A percentile compares a stretch with the other conserved stretches of the same genome.
phyloP scores from a whole-genome alignment of 2,329 filamentous ascomycete genomes.

The Emergomyces africanus region DNA sequence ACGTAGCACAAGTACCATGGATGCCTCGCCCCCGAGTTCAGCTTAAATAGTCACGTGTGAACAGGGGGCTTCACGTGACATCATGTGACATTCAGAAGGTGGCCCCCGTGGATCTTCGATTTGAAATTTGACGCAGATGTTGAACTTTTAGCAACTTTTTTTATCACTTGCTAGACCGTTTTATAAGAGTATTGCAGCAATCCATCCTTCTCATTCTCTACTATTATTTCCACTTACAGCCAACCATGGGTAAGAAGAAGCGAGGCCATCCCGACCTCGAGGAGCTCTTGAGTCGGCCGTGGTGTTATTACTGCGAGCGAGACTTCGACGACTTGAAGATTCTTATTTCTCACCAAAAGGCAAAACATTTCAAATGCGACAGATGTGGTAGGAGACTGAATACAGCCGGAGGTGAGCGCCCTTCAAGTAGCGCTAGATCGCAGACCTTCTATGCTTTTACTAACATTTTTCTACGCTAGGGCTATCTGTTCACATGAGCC shows the following conservation, averaged over 20 bases:
- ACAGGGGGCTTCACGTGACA: too few relatives aligned
- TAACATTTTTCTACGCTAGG: constrained; percentile 39
- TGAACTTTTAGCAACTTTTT: not conserved
- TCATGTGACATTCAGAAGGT: too few relatives aligned
- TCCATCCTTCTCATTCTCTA: not conserved
- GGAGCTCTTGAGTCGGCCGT: constrained; percentile 72
- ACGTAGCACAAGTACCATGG: too few relatives aligned
- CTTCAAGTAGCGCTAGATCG: not conserved
- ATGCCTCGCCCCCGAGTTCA: not conserved
- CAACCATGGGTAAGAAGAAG: constrained; percentile 74
- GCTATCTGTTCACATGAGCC: constrained; percentile 92
- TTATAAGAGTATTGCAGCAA: not conserved
- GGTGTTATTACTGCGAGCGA: constrained; percentile 99
- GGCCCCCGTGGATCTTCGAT: too few relatives aligned
- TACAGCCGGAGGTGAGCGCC: constrained; percentile 70
- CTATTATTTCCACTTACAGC: not conserved
- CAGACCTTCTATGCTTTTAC: not conserved
- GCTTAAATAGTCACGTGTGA: too few relatives aligned
- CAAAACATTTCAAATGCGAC: constrained; percentile 99
- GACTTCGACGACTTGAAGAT: constrained; percentile 97
- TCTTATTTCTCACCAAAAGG: constrained; percentile 92
- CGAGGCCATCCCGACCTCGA: constrained; percentile 74
- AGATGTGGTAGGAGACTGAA: constrained; percentile 78
- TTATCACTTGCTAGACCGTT: not conserved
- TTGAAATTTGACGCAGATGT: not conserved